phyloP scores from a whole-genome alignment of 202 grass and related monocot species.

The Setaria italica region DNA sequence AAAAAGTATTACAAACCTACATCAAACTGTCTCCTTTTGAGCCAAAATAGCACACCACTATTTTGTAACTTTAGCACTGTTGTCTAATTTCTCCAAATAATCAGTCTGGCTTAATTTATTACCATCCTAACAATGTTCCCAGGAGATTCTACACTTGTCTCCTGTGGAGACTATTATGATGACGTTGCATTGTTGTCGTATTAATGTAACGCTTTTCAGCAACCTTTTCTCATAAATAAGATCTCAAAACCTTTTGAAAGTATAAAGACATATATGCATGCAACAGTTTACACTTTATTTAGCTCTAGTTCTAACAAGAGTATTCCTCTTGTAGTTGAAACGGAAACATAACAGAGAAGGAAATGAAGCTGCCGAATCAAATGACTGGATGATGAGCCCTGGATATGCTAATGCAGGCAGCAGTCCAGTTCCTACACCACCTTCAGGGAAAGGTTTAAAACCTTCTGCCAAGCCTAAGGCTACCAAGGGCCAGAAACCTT shows the following conservation, averaged over 20 bases:
- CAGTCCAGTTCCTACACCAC: conserved; percentile 60
- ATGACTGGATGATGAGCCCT: conserved; percentile 69
- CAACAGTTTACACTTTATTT: background rate
- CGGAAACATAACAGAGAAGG: conserved; percentile 48
- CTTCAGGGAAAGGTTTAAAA: conserved; percentile 63
- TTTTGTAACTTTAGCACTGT: background rate
- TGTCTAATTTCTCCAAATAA: background rate
- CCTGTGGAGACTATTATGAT: background rate
- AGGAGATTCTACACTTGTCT: background rate
- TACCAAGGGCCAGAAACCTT: conserved; percentile 61
- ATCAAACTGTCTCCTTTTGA: background rate
- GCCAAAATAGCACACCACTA: background rate
- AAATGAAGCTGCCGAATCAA: conserved; percentile 57
- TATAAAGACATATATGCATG: background rate
- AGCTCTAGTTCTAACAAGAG: conserved; percentile 18
- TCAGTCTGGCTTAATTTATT: background rate
- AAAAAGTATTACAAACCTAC: background rate
- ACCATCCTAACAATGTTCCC: background rate
- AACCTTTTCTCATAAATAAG: background rate
- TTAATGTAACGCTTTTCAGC: background rate
- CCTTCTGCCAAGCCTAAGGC: conserved; percentile 43
- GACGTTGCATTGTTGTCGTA: background rate
- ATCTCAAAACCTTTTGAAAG: conserved; percentile 2
- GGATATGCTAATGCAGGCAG: conserved; percentile 44
- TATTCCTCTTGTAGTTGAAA: conserved; percentile 61